These are phyloP conservation scores for Balakata baccata DNA, from an alignment of 345 rosid genomes.

Conservation along the genomic window DNA sequence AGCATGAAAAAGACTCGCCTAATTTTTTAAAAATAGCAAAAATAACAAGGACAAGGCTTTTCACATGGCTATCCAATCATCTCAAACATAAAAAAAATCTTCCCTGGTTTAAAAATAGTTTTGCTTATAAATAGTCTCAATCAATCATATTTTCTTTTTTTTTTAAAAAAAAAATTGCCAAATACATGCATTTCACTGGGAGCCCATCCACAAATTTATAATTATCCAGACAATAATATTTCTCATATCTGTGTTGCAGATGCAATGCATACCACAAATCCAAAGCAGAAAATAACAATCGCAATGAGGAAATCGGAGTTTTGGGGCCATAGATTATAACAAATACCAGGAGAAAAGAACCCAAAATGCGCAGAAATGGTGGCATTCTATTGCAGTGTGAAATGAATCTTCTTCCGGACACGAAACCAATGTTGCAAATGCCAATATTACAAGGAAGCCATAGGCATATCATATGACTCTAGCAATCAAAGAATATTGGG, in stretches of 20 bases:
- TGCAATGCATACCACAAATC: no score
- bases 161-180: background rate
- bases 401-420: slow-evolving; percentile 15
- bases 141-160: no score
- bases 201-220: background rate
- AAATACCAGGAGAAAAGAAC: background rate
- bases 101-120: background rate
- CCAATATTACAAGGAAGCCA: slow-evolving; percentile 24
- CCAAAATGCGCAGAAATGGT: background rate
- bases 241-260: background rate
- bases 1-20: background rate
- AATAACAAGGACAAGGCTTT: background rate
- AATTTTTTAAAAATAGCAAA: background rate
- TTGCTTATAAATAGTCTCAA: no score
- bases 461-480: slow-evolving; percentile 11
- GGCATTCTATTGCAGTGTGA: slow-evolving; percentile 12
- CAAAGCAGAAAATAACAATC: no score
- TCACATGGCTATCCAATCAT: background rate
- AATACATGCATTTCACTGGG: background rate
- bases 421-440: slow-evolving; percentile 17
- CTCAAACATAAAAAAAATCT: background rate
- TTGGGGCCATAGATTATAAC: no score
- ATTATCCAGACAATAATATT: background rate
- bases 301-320: no score
- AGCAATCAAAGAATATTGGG: slow-evolving; percentile 38